Evolutionary conservation across 2,329 filamentous ascomycete genomes (phyloP), one percentile per base, ranked within the genome.

Genomic region (Fusarium sublunatum): DNA sequence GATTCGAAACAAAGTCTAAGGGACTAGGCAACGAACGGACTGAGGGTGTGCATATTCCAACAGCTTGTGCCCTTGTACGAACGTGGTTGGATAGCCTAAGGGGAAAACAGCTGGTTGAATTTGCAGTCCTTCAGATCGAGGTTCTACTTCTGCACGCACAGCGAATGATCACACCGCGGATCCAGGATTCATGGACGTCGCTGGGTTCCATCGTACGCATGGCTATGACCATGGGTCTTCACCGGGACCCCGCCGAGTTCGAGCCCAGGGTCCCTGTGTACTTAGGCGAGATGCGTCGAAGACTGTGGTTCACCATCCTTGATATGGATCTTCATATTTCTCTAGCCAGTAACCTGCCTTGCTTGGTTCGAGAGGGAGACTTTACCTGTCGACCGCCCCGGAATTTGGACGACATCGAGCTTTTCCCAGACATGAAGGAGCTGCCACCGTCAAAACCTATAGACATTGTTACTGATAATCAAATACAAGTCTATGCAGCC

Each of bases 201-300:
- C 73, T 86, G n/a, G 84, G 84, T 6, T 78, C 80, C 48, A 80
- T 86, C 38, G 79, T 85, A 6, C 81, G 84, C 13, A 82, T 84
- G 76, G 84, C 83, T 28, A 86, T 86, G 83, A 82, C 81, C 3
- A 86, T 86, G 83, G 84, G 83, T 4, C 74, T 86, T 42, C 84
- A 86, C 64, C 79, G 83, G 5, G 84, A 86, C 49, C 83, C 84
- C 3, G 81, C 81, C 12, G 84, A 86, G 62, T 85, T 82, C 52
- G 76, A 78, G 25, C 74, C 77, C 4, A 78, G 80, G 28, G 80
- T 86, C 47, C 75, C 77, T 6, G 76, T 82, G 0, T 86, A 84
- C 64, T 76, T 80, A 40, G 80, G 79, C n/a, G 84, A 86, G 70
- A 77, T 82, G 58, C 75, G 84, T 31, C 77, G 84, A n/a, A 78